These are phyloP conservation scores for Salvia hispanica DNA, from an alignment of 257 asterid species.

Conservation along the genomic window DNA sequence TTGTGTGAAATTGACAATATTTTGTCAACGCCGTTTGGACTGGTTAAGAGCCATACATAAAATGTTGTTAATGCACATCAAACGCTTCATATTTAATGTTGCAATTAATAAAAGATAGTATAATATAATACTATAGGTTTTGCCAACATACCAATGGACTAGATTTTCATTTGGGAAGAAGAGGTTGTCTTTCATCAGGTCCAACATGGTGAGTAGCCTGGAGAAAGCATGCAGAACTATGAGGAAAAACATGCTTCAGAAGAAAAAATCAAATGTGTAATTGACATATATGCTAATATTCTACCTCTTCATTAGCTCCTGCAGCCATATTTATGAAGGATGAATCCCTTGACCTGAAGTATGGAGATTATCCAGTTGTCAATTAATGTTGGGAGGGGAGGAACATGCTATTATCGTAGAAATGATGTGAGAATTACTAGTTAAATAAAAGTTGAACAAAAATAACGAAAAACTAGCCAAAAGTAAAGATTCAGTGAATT, in stretches of 20 bases:
- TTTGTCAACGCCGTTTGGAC: too few relatives aligned
- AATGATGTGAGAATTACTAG: too few relatives aligned
- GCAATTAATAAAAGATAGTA: background rate
- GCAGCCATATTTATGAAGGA: slow-evolving; percentile 85
- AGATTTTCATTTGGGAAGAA: slow-evolving; percentile 59
- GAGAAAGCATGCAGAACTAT: slow-evolving; percentile 30
- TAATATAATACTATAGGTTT: slow-evolving; percentile 7
- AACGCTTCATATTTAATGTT: background rate
- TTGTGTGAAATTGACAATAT: too few relatives aligned
- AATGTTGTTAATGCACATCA: background rate
- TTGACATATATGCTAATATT: slow-evolving; percentile 20
- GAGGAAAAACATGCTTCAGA: slow-evolving; percentile 18
- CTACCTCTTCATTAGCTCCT: slow-evolving; percentile 89
- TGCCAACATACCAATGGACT: slow-evolving; percentile 36
- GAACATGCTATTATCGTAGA: too few relatives aligned
- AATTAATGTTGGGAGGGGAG: too few relatives aligned
- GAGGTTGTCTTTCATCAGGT: slow-evolving; percentile 75
- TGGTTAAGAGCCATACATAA: too few relatives aligned
- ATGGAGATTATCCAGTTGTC: too few relatives aligned
- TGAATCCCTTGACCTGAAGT: slow-evolving; percentile 66
- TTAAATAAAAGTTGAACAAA: too few relatives aligned
- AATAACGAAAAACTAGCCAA: too few relatives aligned
- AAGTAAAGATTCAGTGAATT: too few relatives aligned
- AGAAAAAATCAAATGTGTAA: slow-evolving; percentile 19
- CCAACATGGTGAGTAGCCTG: slow-evolving; percentile 76